Evolutionary conservation across 2,329 filamentous ascomycete genomes (phyloP), one percentile per base, ranked within the genome.

Genomic region (Aspergillus cejpii): DNA sequence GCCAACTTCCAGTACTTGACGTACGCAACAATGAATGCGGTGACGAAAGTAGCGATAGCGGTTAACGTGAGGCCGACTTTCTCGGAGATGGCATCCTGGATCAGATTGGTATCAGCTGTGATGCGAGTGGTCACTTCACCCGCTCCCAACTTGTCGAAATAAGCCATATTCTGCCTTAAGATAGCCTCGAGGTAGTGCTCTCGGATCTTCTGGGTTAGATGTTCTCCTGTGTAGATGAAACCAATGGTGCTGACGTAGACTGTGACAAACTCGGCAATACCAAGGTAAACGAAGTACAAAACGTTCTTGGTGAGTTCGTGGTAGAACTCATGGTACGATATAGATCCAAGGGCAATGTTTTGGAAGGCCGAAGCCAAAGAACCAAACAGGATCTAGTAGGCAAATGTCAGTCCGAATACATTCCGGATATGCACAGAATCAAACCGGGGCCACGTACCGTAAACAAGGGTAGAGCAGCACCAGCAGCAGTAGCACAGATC

Each of bases 111-210:
- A 64, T 97, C 91, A 8, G 90, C 84, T 0, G 91, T 97, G 56
- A 96, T 95, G 52, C 90, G 83, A 1, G 90, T 95, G 0, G 90
- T 95, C 49, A 97, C 87, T 68, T 96, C 92, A 47, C 91, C 90
- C 26, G 89, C 85, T 41, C 90, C 91, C 11, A 95, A 77, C 60
- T 92, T 92, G 66, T 97, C 92, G 67, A 94, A 94, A 66, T 87
- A 94, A 37, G 81, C 89, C 63, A 94, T 91, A 63, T 95, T 94
- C 64, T 94, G 89, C 49, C 81, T 80, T 72, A 94, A 73, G 60
- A 89, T 90, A 51, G 85, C 87, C 56, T 83, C 78, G 5, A 98
- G 78, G 58, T 97, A 97, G 55, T 87, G 78, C 61, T 87, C 80
- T 47, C 90, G 81, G 56, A 90, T 86, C 70, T 88, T 87, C 50